Base-by-base conservation (phyloP, 139 green algal species). In the Picochlorum sp. region DNA sequence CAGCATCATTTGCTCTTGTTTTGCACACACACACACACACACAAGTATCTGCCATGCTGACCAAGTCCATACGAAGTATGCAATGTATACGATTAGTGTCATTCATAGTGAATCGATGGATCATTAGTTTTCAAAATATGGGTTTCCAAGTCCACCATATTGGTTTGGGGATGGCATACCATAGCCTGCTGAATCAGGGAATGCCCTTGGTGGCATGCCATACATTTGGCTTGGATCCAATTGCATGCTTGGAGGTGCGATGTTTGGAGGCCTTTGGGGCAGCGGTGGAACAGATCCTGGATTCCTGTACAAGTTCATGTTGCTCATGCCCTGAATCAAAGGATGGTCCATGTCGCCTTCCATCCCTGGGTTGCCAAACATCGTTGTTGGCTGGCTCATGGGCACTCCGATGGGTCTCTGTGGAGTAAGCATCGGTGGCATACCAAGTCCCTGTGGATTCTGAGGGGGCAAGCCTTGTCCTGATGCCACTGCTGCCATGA, bases 401-500 rank as follows among this genome's bases (percentile, higher is more conserved):
- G n/a, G 16, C 47, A 26, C 18, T 21, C 47, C 47, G 23, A 26
- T 20, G 23, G 47, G 47, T 9, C 16, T 54, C 11, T 54, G 47
- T 3, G 47, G 5, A 54, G n/a, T 0, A 20, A 54, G 11, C 16
- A 20, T 54, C 11, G 47, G 9, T 54, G 47, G 47, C 20, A 65
- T 30, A 11, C 58, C 58, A 54, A 30, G 34, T 41, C 34, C 34
- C 58, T 57, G 57, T 9, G 23, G 58, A 55, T 21, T 55, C n/a
- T 55, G 47, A 51, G 18, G 49, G 13, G 21, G 45, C 21, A 26
- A 23, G 4, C 50, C 50, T 26, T 51, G 21, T 49, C 65, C 60
- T 26, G 66, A 66, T 3, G 65, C 59, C 23, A 34, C 51, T 3
- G 65, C 65, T 24, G 62, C 57, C 30, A 79, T 75, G 37, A 95